Percentiles rank a stretch among this genome's conserved stretches.
These are phyloP conservation scores for Sporothrix luriei DNA, from an alignment of 2,329 filamentous ascomycete genomes.

Conservation along the genomic window DNA sequence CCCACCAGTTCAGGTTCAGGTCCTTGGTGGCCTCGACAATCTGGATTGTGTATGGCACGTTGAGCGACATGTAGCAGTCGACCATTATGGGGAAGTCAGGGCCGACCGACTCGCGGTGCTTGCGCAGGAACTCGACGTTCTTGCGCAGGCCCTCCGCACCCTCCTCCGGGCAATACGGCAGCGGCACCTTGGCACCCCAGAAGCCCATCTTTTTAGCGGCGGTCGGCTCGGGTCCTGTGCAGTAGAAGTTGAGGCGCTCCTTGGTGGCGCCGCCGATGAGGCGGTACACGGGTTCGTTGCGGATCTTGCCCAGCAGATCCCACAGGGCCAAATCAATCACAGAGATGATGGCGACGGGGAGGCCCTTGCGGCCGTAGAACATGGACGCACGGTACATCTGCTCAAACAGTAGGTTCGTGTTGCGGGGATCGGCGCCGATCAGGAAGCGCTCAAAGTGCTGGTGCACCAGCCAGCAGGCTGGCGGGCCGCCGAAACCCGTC, in stretches of 20 bases:
- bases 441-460: constrained; percentile 94
- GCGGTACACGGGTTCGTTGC: constrained; percentile 91
- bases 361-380: constrained; percentile 94
- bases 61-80: constrained; percentile 96
- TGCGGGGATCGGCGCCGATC: constrained; percentile 82
- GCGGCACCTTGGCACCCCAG: constrained; percentile 84
- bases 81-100: constrained; percentile 92
- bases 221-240: constrained; percentile 82
- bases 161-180: constrained; percentile 88
- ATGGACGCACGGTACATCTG: constrained; percentile 95
- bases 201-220: constrained; percentile 86
- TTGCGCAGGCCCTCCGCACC: constrained; percentile 79
- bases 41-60: constrained; percentile 89
- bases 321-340: constrained; percentile 92
- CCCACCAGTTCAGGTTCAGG: constrained; percentile 95
- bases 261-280: constrained; percentile 89
- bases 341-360: constrained; percentile 87
- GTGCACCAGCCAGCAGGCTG: constrained; percentile 90
- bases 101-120: constrained; percentile 81
- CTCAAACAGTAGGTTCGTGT: constrained; percentile 90
- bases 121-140: constrained; percentile 85
- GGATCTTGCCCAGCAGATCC: constrained; percentile 88
- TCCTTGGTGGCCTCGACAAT: constrained; percentile 80
- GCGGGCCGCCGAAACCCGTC: constrained; percentile 90
- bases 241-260: constrained; percentile 86